Percentiles rank a stretch among this genome's conserved stretches.
These are phyloP conservation scores for Ploettnerulaceae sp. DNA, from an alignment of 2,329 filamentous ascomycete species.

Conservation along the genomic window DNA sequence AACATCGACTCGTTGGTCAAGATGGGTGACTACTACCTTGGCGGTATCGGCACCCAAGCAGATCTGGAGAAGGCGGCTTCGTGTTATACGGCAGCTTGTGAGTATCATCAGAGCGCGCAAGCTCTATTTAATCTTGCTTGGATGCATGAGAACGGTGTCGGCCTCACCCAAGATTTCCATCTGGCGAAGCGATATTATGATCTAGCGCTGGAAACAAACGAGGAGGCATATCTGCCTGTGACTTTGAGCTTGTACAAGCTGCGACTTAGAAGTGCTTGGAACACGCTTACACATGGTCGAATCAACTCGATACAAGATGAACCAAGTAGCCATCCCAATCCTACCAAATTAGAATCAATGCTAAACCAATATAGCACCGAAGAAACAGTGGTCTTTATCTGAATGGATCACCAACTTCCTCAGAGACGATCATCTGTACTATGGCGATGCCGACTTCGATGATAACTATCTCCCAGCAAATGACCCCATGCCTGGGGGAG, in stretches of 20 bases:
- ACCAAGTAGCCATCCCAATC: constrained; percentile 53
- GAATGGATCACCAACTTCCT: constrained; percentile 89
- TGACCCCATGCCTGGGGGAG: constrained; percentile 51
- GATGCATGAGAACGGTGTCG: constrained; percentile 98
- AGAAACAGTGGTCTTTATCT: constrained; percentile 69
- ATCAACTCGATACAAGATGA: constrained; percentile 92
- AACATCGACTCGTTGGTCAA: constrained; percentile 95
- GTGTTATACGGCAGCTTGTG: constrained; percentile 88
- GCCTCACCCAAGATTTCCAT: constrained; percentile 91
- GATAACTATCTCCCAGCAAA: constrained; percentile 41
- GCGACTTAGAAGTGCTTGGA: constrained; percentile 85
- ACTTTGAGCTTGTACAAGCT: constrained; percentile 84
- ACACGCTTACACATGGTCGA: constrained; percentile 82
- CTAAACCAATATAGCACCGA: constrained; percentile 49
- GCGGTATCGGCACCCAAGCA: constrained; percentile 66
- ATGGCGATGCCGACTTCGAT: constrained; percentile 51
- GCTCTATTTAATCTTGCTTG: constrained; percentile 96
- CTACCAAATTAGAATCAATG: not conserved
- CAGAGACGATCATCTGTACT: constrained; percentile 56
- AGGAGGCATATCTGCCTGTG: constrained; percentile 90
- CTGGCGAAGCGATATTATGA: constrained; percentile 97
- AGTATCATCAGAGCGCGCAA: constrained; percentile 87
- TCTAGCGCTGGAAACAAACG: constrained; percentile 82
- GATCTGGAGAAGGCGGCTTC: constrained; percentile 84
- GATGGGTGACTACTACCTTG: constrained; percentile 96